Evolutionary conservation across 345 rosid genomes (phyloP).

Genomic region (Isatis tinctoria): DNA sequence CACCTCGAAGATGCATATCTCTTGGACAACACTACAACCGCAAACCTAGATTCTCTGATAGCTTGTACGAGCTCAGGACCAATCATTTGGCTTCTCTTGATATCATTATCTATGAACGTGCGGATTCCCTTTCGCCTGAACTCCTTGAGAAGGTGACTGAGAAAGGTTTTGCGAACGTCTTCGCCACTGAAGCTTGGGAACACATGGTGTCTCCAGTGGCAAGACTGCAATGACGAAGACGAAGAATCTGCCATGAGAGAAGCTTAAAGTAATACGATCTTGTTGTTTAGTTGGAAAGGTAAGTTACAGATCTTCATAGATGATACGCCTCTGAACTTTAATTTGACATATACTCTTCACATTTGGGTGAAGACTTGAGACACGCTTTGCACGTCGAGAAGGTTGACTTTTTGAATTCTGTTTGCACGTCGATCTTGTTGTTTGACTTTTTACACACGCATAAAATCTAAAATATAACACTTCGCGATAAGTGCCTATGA

Average conservation of each 20-base stretch:
- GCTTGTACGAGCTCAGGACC: constrained; percentile 15
- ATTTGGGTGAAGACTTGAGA: not conserved
- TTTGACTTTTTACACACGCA: too few relatives aligned
- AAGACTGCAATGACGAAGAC: constrained; percentile 8
- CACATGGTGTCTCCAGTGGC: constrained; percentile 17
- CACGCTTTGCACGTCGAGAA: not conserved
- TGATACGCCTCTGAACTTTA: not conserved
- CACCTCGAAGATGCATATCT: constrained; percentile 22
- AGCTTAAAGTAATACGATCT: not conserved
- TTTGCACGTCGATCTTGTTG: too few relatives aligned
- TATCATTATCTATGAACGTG: constrained; percentile 7
- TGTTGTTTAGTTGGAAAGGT: not conserved
- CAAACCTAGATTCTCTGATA: constrained; percentile 12
- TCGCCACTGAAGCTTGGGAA: constrained; percentile 18
- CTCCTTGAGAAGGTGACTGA: constrained; percentile 25
- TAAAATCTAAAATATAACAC: too few relatives aligned
- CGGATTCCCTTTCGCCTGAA: constrained; percentile 11
- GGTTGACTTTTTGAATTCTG: not conserved
- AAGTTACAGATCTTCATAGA: not conserved
- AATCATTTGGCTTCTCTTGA: constrained; percentile 15
- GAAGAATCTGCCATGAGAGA: constrained; percentile 9
- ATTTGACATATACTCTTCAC: not conserved
- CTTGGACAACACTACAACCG: not conserved
- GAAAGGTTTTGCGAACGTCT: constrained; percentile 25
- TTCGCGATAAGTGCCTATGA: not conserved